Evolutionary conservation across 208 protist genomes (phyloP), one percentile per base, ranked within the genome.

Genomic region (Tritrichomonas musculus): DNA sequence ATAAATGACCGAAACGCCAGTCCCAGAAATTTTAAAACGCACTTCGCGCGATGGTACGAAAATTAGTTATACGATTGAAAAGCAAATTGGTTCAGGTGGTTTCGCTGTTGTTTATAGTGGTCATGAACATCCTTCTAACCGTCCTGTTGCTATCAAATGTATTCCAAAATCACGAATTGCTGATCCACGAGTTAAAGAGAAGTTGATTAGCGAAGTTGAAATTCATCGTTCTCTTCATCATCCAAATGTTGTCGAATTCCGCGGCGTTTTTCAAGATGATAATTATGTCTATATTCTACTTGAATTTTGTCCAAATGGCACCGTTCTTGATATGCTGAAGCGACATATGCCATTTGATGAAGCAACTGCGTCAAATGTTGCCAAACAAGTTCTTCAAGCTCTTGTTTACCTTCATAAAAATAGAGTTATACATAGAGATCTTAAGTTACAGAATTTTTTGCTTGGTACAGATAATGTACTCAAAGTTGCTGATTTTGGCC

Each of bases 211-310:
- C 64, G 98, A 99, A 95, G 99, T 99, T 93, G 97, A 96, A 39
- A 99, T 99, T 93, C 98, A 99, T 96, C 94, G 96, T 22, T 96
- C 96, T 65, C 96, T 99, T 93, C 95, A 96, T 92, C 98, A 99
- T 95, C 95, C 96, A 92, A 95, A 99, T 96, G 97, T 99, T 93
- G 98, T 99, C n/a, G 95, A 97, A 92, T 99, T 99, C 95, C 93
- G 98, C 60, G 95, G 96, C 88, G 98, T 96, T 94, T 99, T 99
- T 94, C 97, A 99, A 94, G 98, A 99, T 94, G 94, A 97, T 92
- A 96, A 97, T 57, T 97, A 98, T 94, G 97, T 99, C n/a, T 99
- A 99, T 95, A 99, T 99, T 93, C 92, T 99, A 44, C 95, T 99
- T 30, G 98, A 99, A 95, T 95, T 98, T 93, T 99, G 98, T 94